Conservation (phyloP, 2,329 filamentous ascomycete species). For the Paraconiothyrium sp. region DNA sequence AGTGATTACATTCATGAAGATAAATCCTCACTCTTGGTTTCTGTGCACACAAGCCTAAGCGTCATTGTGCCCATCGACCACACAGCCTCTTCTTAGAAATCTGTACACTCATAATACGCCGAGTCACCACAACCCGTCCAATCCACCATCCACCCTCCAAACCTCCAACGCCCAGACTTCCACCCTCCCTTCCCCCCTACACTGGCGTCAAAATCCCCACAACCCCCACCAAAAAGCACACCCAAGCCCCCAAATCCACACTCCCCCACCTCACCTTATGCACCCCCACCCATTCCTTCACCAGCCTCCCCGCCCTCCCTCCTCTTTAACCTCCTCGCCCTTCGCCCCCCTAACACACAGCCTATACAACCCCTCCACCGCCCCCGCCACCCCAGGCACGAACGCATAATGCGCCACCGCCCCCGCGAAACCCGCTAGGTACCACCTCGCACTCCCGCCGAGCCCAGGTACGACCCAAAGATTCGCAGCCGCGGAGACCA, state of each 20-base stretch:
- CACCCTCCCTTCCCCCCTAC: not conserved
- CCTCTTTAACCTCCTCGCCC: slow-evolving; percentile 8
- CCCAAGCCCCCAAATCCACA: slow-evolving; percentile 37
- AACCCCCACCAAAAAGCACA: slow-evolving; percentile 28
- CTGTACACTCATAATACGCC: too few relatives aligned
- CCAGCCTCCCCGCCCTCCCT: slow-evolving; percentile 18
- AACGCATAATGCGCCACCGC: slow-evolving; percentile 34
- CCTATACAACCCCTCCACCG: slow-evolving; percentile 24
- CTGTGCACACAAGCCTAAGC: too few relatives aligned
- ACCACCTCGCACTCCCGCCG: slow-evolving; percentile 17
- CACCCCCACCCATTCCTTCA: slow-evolving; percentile 32
- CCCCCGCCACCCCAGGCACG: slow-evolving; percentile 28
- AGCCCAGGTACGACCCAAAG: slow-evolving; percentile 21
- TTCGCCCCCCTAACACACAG: slow-evolving; percentile 23
- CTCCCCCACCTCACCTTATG: slow-evolving; percentile 33
- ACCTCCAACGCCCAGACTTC: too few relatives aligned
- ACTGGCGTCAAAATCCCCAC: slow-evolving; percentile 18
- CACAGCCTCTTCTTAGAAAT: too few relatives aligned
- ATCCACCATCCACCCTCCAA: too few relatives aligned
- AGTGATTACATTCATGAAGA: not conserved
- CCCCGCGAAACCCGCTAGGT: slow-evolving; percentile 23
- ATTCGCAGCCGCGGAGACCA: slow-evolving; percentile 25
- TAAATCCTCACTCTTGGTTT: not conserved
- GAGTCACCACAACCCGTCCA: too few relatives aligned
- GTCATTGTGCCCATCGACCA: too few relatives aligned